Base-by-base conservation (phyloP, 306 rosid species). In the Lathyrus tuberosus region DNA sequence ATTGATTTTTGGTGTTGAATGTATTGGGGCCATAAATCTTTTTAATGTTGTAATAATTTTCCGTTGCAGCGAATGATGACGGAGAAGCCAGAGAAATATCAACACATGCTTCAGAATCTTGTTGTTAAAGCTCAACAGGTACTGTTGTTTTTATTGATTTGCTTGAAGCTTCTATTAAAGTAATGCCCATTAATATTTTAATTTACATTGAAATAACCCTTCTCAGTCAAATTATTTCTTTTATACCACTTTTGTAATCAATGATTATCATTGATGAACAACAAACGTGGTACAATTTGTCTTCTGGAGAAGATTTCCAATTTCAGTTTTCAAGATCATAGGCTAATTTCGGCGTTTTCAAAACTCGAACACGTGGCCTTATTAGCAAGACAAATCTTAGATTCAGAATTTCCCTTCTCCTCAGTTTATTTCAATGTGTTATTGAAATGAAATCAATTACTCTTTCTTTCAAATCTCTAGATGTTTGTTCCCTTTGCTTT, bases 101-200 rank as follows among this genome's bases (percentile, higher is more conserved):
- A 95, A 51, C 77, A 89, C 80, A 89, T 91, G 92, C 96, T 95
- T 83, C 97, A 95, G 79, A 91, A 83, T 86, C 97, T 95, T 65
- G 84, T 95, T 52, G 89, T 91, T 61, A 87, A 86, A 84, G 99
- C 99, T 78, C 99, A 95, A 83, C 99, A 95, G 99, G 99, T 95
- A 85, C 74, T 71, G n/a, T 33, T 14, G 17, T 65, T 62, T 63
- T 62, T 69, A 60, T 58, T 80, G 37, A 70, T 53, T 65, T 70
- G 67, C 71, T 64, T 74, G 74, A 63, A 71, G 51, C 44, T 48
- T 71, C 41, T 65, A 54, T 51, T 47, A 42, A 30, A 58, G 40
- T 49, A 62, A 73, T 33, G 10, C 67, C 72, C 52, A 35, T 46
- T 72, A 66, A 38, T 22, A 47, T 65, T 15, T 74, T 53, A 48